A percentile compares a stretch with the other conserved stretches of the same genome.
phyloP scores from a whole-genome alignment of 257 asterid species.

The Solanum paucissectum region DNA sequence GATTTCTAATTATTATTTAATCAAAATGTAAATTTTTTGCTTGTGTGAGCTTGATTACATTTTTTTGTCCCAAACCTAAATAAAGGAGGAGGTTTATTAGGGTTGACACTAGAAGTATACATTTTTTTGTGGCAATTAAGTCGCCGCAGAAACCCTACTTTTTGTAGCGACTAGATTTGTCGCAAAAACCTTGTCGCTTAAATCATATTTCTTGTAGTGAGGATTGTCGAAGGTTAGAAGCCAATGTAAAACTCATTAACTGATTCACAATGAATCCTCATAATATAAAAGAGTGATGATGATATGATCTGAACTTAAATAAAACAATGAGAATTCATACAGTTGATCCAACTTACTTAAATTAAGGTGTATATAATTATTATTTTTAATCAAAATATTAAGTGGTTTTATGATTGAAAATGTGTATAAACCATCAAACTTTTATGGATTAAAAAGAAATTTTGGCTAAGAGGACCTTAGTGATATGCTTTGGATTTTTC shows the following conservation, averaged over 20 bases:
- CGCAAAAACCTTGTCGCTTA: background rate
- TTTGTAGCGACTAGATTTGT: background rate
- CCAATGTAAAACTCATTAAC: background rate
- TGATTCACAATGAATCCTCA: background rate
- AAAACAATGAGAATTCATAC: background rate
- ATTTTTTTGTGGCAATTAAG: background rate
- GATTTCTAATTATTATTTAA: background rate
- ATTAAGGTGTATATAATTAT: background rate
- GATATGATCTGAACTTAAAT: background rate
- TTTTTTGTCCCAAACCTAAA: background rate
- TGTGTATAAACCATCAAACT: background rate
- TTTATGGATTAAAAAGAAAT: background rate
- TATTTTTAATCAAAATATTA: background rate
- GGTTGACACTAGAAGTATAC: background rate
- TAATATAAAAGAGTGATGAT: too few species aligned
- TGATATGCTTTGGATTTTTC: constrained; percentile 1
- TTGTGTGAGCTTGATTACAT: background rate
- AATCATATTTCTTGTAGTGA: background rate
- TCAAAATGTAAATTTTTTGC: background rate
- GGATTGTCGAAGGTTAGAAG: background rate
- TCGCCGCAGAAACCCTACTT: too few species aligned
- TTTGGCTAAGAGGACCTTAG: background rate
- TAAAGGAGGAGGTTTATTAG: background rate
- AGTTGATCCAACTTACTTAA: background rate
- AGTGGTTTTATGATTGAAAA: background rate